Base-by-base conservation (phyloP, 2,329 filamentous ascomycete genomes). In the Nemania serpens region DNA sequence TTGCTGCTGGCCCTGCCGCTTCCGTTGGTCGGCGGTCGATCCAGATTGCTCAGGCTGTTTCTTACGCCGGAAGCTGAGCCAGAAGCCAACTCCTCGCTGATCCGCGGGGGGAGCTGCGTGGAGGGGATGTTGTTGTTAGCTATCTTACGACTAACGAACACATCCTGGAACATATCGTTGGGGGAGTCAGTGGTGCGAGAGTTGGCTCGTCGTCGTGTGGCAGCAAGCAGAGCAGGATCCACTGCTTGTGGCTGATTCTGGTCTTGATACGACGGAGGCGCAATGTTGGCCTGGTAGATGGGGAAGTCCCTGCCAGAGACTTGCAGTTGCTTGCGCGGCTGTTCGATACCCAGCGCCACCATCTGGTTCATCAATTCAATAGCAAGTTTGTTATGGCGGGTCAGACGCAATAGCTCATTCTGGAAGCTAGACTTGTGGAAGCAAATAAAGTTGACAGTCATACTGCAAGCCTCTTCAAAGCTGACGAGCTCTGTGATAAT, bases 371-470 rank as follows among this genome's bases (percentile, higher is more conserved):
- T 96, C 71, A 98, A 80, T 63, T 95, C 92, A 65, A 90, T 93
- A 66, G 96, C 93, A 76, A 98, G 97, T 73, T 93, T 95, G 82
- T 97, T 97, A 70, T 95, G 91, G 17, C 94, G 87, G 68, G 90
- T 91, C 2, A 98, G 84, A 78, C 94, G 93, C 22, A 97, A 82
- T 46, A 96, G 82, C 74, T 98, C 94, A 73, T 97, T 97, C 74
- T 98, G 94, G 85, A 91, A 97, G 75, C 94, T 97, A 61, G 90
- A 92, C 76, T 97, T 97, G 84, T 97, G 96, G 81, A 97, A 97
- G 81, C 97, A 97, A 71, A 97, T 88, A 58, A 98, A 87, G 75
- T 97, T 97, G 71, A 97, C 84, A 3, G 88, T 93, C 71, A 96
- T 88, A 5, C 89, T 91, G 73, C 94, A 91, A 37, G 93, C 91